Evolutionary conservation across 2,329 filamentous ascomycete species (phyloP), one percentile per base, ranked within the genome.

Genomic region (Akanthomyces uredinophilus): DNA sequence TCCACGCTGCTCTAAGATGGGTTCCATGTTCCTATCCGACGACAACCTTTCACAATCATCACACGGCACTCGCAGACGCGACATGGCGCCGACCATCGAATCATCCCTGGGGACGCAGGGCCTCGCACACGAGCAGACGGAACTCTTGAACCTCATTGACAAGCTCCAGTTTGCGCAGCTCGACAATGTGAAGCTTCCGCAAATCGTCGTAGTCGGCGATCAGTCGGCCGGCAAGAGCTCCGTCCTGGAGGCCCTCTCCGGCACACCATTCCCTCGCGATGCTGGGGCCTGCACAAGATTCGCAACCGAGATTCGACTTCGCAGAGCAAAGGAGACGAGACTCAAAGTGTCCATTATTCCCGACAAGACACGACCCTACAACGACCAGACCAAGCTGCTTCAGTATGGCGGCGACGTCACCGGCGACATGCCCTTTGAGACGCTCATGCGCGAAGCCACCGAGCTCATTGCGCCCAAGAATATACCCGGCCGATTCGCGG

Each of bases 161-260:
- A 79, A 80, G 60, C 76, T 86, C n/a, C 78, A 81, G 69, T 78
- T 81, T 71, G 73, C 78, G 64, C 76, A 83, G 69, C 71, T 83
- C 70, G 75, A 83, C 68, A 79, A 81, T 69, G 74, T 82, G 66
- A 78, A 79, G 52, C 75, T 87, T 0, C 84, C 83, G 1, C 84
- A 88, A 68, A 83, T 88, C 41, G 84, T 87, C 52, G 84, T 87
- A 27, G 85, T 86, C 39, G 85, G 85, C 35, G 84, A 87, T 69
- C 84, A 87, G 71, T 87, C 83, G 1, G 81, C 83, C 6, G 86
- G 86, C 22, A 88, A 88, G 71, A 86, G 82, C 66, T 87, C 84
- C 5, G 83, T 86, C 1, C 78, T 88, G 2, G 84, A 87, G 67
- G 84, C 84, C n/a, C 77, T 88, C 43, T 86, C 84, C 0, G 83